These are phyloP conservation scores for Leptographium radiaticola DNA, from an alignment of 2,329 filamentous ascomycete species.

Conservation along the genomic window DNA sequence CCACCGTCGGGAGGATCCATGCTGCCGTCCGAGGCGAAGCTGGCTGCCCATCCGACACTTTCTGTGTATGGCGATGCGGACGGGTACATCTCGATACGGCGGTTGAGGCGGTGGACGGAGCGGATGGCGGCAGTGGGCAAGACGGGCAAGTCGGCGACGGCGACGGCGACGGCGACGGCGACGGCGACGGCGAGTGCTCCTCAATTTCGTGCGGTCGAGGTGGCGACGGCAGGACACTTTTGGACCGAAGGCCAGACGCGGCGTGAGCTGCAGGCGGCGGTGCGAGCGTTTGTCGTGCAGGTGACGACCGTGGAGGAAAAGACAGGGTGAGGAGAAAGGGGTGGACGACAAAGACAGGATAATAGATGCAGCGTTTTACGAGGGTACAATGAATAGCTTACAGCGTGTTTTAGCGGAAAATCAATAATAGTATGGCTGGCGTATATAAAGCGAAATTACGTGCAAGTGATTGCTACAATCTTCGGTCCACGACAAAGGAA, in stretches of 20 bases:
- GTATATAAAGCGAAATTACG: no score
- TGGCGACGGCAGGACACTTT: slow-evolving; percentile 39
- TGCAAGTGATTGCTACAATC: no score
- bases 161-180: background rate
- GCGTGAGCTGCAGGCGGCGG: slow-evolving; percentile 18
- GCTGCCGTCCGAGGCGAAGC: slow-evolving; percentile 34
- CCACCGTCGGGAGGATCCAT: background rate
- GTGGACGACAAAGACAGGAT: background rate
- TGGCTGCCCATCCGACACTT: slow-evolving; percentile 47
- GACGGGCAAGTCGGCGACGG: background rate
- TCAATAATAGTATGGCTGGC: no score
- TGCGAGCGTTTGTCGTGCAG: slow-evolving; percentile 17
- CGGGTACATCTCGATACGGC: slow-evolving; percentile 53
- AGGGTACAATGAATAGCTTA: no score
- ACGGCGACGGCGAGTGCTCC: no score
- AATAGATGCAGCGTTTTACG: background rate
- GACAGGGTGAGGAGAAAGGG: background rate
- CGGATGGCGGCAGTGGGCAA: slow-evolving; percentile 23
- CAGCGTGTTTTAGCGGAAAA: no score
- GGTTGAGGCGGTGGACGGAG: slow-evolving; percentile 50
- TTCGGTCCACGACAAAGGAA: no score
- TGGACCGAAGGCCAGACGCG: slow-evolving; percentile 34
- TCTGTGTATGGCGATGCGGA: slow-evolving; percentile 67
- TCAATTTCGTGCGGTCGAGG: slow-evolving; percentile 28
- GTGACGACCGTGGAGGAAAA: slow-evolving; percentile 2